phyloP scores from a whole-genome alignment of 306 rosid species.

The Inga laurina region DNA sequence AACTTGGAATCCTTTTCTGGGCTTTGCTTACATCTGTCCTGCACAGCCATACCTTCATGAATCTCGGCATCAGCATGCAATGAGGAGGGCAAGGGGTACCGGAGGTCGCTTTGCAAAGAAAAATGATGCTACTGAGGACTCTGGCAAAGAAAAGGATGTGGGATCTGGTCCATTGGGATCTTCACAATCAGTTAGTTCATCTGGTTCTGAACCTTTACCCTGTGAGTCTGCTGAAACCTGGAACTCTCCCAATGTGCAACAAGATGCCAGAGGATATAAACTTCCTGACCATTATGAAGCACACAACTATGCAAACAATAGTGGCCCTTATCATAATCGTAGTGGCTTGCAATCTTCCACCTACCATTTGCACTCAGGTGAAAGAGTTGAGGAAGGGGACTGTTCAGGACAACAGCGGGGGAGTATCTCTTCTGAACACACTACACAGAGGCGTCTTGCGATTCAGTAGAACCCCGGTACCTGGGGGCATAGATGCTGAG shows the following conservation, averaged over 20 bases:
- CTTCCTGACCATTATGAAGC: slow-evolving; percentile 30
- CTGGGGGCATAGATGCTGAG: slow-evolving; percentile 45
- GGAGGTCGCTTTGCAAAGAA: slow-evolving; percentile 99
- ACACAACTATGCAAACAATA: slow-evolving; percentile 47
- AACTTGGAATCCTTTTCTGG: neutral
- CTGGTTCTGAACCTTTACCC: slow-evolving; percentile 77
- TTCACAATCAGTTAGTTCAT: slow-evolving; percentile 78
- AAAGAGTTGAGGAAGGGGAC: slow-evolving; percentile 75
- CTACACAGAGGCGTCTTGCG: slow-evolving; percentile 73
- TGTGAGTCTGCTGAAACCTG: slow-evolving; percentile 74
- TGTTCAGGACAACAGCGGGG: slow-evolving; percentile 66
- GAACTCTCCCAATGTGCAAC: slow-evolving; percentile 68
- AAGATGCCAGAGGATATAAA: slow-evolving; percentile 50
- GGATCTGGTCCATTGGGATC: slow-evolving; percentile 67
- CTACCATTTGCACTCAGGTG: slow-evolving; percentile 53
- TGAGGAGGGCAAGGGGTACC: slow-evolving; percentile 90
- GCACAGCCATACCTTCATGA: slow-evolving; percentile 95
- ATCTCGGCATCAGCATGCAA: slow-evolving; percentile 97
- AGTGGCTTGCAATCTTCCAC: slow-evolving; percentile 58
- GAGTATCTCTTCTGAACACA: slow-evolving; percentile 56
- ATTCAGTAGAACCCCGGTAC: slow-evolving; percentile 59
- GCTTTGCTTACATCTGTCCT: slow-evolving; percentile 36
- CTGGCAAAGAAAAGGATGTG: slow-evolving; percentile 53
- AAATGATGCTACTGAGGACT: slow-evolving; percentile 35
- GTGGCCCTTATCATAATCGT: slow-evolving; percentile 52